A percentile compares a stretch with the other conserved stretches of the same genome.
Evolutionary conservation across 805 yeast species (phyloP).

Genomic region (Komagataella pseudopastoris): DNA sequence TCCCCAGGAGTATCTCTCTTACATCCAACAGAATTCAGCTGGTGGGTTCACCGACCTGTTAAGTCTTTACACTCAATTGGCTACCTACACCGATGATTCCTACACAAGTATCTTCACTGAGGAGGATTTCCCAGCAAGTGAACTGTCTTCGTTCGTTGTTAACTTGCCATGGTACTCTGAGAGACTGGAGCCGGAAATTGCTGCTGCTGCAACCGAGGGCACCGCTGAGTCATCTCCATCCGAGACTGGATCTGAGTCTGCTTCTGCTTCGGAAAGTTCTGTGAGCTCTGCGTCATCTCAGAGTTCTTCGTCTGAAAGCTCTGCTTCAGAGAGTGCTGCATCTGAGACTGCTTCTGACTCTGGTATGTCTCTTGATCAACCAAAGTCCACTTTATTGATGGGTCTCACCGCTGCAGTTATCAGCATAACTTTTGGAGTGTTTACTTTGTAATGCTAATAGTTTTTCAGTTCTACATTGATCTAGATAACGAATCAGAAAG

Average conservation of each 20-base stretch:
- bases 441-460: neutral
- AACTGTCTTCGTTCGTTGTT: slow-evolving; percentile 4
- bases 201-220: neutral
- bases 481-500: neutral
- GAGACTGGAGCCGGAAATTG: slow-evolving; percentile 12
- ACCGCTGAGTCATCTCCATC: neutral
- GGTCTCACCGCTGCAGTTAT: neutral
- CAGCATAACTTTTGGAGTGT: neutral
- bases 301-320: neutral
- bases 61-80: slow-evolving; percentile 11
- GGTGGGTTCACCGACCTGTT: slow-evolving; percentile 14
- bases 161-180: slow-evolving; percentile 20
- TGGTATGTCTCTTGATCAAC: neutral
- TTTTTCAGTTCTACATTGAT: neutral
- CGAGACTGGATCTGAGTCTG: neutral
- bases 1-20: slow-evolving; percentile 18
- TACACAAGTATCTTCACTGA: slow-evolving; percentile 19
- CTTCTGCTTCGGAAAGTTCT: neutral
- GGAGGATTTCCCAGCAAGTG: neutral
- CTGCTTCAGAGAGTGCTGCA: neutral
- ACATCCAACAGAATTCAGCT: slow-evolving; percentile 14
- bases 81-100: slow-evolving; percentile 22
- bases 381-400: neutral
- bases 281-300: neutral
- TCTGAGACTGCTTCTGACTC: neutral